phyloP scores from a whole-genome alignment of 345 rosid species.

The Citrus maxima region DNA sequence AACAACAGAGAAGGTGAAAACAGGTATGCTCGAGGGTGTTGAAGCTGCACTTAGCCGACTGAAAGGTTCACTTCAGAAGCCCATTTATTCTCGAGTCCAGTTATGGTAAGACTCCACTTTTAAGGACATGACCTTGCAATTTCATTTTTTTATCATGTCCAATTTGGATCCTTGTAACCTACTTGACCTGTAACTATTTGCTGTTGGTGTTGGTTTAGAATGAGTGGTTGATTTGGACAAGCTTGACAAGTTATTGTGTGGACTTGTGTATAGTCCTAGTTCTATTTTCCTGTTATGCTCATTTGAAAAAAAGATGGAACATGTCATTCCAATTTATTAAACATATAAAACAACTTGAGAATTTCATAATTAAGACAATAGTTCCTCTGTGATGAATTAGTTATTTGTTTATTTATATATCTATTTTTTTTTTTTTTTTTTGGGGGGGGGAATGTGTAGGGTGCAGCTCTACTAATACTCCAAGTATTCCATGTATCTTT shows the following conservation, averaged over 20 bases:
- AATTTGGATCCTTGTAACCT: neutral
- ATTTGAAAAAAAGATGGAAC: neutral
- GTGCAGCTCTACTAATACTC: conserved; percentile 87
- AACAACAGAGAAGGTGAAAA: conserved; percentile 70
- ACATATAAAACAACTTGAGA: neutral
- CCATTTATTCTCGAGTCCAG: conserved; percentile 57
- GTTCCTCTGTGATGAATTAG: neutral
- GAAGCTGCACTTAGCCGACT: conserved; percentile 67
- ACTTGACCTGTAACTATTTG: neutral
- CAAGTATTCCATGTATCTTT: conserved; percentile 67
- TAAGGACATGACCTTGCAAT: neutral
- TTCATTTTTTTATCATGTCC: neutral
- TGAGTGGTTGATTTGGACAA: neutral
- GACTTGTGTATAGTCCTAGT: neutral
- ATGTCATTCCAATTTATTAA: neutral
- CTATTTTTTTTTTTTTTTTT: too few species aligned
- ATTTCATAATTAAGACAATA: neutral
- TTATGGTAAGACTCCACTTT: conserved; percentile 52
- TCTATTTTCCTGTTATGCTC: neutral
- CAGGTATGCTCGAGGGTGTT: conserved; percentile 72
- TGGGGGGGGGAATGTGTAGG: conserved; percentile 34
- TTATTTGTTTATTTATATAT: neutral
- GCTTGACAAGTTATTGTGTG: neutral
- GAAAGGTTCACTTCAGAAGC: conserved; percentile 61
- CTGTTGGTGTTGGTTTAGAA: neutral